Evolutionary conservation across 2,329 filamentous ascomycete genomes (phyloP), one percentile per base, ranked within the genome.

Genomic region (Monosporascus cannonballus): DNA sequence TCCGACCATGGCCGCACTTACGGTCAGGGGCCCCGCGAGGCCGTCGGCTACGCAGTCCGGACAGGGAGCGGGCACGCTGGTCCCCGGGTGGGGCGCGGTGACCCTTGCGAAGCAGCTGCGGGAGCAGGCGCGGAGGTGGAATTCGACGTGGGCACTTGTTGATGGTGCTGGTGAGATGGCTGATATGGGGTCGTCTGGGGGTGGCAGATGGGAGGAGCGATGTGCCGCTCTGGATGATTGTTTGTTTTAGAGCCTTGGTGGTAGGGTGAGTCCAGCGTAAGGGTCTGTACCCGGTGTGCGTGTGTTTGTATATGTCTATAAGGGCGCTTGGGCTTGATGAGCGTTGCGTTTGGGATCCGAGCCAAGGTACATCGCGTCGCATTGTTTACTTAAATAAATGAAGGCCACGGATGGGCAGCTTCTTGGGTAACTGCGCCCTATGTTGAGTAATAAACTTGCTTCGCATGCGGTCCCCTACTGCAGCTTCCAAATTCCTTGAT

Each of bases 1-100:
- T 78, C 53, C 69, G 6, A 59, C 67, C 1, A 63, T 63, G 3
- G 62, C 59, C 17, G 17, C 18, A 3, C 68, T 77, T 11, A 70
- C 66, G 0, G 68, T 76, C 24, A 72, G 68, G 51, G 69, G 67
- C 3, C 71, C 73, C 4, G 67, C 66, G 2, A 69, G 61, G 11
- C 61, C 65, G 6, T 53, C 61, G 4, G 60, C 64, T 24, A 70
- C 68, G 18, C 70, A 74, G 49, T 65, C 68, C 4, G 67, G 65
- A 2, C 30, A 14, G 30, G 30, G 30, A 34, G 69, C 69, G 51
- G 72, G 71, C 11, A 65, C 69, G 17, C n/a, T 6, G 15, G 34
- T 61, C 6, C 59, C 61, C 2, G 52, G 18, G 30, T 61, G 60
- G 61, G 50, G 54, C 30, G 39, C 47, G 17, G 56, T 44, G 48